phyloP scores from a whole-genome alignment of 2,329 filamentous ascomycete species.

The Fusarium sp. region DNA sequence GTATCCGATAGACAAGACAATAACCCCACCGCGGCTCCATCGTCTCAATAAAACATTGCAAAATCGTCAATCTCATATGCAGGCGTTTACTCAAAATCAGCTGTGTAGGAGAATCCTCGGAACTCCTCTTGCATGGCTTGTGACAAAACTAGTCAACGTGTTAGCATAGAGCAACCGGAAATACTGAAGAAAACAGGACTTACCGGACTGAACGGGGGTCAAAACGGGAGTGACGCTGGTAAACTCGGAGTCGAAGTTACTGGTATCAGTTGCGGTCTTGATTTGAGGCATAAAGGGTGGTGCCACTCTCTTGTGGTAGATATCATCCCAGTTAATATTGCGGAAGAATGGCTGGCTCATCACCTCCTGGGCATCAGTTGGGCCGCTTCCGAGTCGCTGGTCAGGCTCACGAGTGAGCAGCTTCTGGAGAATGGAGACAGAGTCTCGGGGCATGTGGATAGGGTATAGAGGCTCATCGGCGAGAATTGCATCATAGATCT shows the following conservation, averaged over 20 bases:
- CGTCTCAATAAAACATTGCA: slow-evolving; percentile 42
- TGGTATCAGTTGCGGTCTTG: slow-evolving; percentile 95
- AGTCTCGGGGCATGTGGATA: slow-evolving; percentile 98
- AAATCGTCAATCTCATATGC: slow-evolving; percentile 42
- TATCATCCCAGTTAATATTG: slow-evolving; percentile 98
- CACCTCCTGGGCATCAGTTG: slow-evolving; percentile 97
- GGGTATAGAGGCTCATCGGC: slow-evolving; percentile 97
- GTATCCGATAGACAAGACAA: slow-evolving; percentile 51
- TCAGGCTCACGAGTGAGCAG: slow-evolving; percentile 95
- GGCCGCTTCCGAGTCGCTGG: slow-evolving; percentile 89
- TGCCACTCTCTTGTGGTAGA: slow-evolving; percentile 92
- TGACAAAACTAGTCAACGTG: slow-evolving; percentile 77
- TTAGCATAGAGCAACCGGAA: slow-evolving; percentile 45
- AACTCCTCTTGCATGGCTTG: slow-evolving; percentile 99
- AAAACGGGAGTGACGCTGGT: slow-evolving; percentile 98
- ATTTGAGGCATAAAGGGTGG: slow-evolving; percentile 93
- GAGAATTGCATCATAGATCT: slow-evolving; percentile 98
- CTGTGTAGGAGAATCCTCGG: slow-evolving; percentile 97
- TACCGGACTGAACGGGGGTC: slow-evolving; percentile 97
- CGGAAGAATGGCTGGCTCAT: slow-evolving; percentile 99
- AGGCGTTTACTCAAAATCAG: slow-evolving; percentile 79
- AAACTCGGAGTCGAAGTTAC: slow-evolving; percentile 99
- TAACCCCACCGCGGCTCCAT: slow-evolving; percentile 46
- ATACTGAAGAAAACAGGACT: slow-evolving; percentile 54
- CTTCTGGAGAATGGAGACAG: slow-evolving; percentile 97